Base-by-base conservation (phyloP, 2,329 filamentous ascomycete species). In the Neofusicoccum laricinum region DNA sequence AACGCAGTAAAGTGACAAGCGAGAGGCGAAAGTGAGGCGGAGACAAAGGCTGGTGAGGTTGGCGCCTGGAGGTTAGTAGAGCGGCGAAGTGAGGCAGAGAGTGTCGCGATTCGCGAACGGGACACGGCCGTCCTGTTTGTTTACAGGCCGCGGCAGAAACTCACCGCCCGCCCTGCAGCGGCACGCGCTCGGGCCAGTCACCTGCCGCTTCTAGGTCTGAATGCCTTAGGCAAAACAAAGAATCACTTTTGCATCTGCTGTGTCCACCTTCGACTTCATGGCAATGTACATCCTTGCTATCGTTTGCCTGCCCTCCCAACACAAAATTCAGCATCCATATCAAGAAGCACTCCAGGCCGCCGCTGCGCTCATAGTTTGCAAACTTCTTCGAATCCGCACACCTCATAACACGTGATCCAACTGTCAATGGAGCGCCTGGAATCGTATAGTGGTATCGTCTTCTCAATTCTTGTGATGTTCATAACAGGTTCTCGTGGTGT, bases 61-160 rank as follows among this genome's bases (percentile, higher is more conserved):
- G 55, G 41, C 30, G 55, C 55, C 55, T 59, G 41, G 25, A 34
- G 25, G 55, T 59, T 59, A 46, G 55, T 19, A 46, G n/a, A 58
- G n/a, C 38, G 40, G 53, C 53, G 43, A 59, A 15, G 55, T 59
- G 55, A 59, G 41, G 43, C 55, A 46, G 41, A 21, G 55, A 34
- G 55, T 45, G 46, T 51, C 32, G 49, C 49, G 49, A 36, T 51
- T 51, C 55, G 55, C 55, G 41, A 46, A 21, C 51, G 38, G 21
- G 36, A 43, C 38, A 43, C 51, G 51, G 19, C 32, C 19, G 51
- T 34, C 10, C 38, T 57, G 21, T 59, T 53, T 59, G 55, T 59
- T 59, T 59, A 59, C 55, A 58, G 38, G 21, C 40, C 36, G 19
- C 14, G 53, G 40, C 36, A 40, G 38, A 43, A 43, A 45, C 38